Conservation (phyloP, 2,329 filamentous ascomycete species). For the Zymoseptoria ardabiliae region DNA sequence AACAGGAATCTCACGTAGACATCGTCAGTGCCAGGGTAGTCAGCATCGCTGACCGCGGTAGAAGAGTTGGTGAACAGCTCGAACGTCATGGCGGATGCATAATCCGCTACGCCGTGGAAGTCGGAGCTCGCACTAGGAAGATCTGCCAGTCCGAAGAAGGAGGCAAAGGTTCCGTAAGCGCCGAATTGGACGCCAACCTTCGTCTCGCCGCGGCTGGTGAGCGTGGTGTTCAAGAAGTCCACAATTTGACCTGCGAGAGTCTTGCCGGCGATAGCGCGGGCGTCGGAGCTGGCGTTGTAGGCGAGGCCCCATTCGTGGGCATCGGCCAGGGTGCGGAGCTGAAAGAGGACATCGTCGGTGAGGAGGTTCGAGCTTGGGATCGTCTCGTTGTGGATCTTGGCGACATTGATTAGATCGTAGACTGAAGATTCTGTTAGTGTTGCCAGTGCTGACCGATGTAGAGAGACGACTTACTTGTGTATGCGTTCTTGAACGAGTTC, state of each 20-base stretch:
- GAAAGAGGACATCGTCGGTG: slow-evolving; percentile 50
- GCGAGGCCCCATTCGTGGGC: slow-evolving; percentile 75
- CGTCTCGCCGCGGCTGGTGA: slow-evolving; percentile 31
- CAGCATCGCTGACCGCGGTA: slow-evolving; percentile 35
- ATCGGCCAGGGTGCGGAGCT: slow-evolving; percentile 68
- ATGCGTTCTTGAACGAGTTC: slow-evolving; percentile 56
- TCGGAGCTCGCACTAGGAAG: slow-evolving; percentile 45
- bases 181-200: slow-evolving; percentile 52
- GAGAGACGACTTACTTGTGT: slow-evolving; percentile 49
- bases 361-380: slow-evolving; percentile 54
- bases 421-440: slow-evolving; percentile 28
- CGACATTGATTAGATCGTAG: slow-evolving; percentile 58
- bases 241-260: slow-evolving; percentile 43
- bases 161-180: slow-evolving; percentile 53
- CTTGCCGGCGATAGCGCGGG: slow-evolving; percentile 42
- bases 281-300: slow-evolving; percentile 57
- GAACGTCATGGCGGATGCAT: slow-evolving; percentile 73
- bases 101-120: slow-evolving; percentile 75
- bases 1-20: slow-evolving; percentile 55
- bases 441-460: background rate
- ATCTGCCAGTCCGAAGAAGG: slow-evolving; percentile 54
- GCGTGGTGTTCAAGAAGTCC: slow-evolving; percentile 38
- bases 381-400: slow-evolving; percentile 53
- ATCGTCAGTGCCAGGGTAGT: slow-evolving; percentile 35
- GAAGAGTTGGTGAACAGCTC: slow-evolving; percentile 56